phyloP scores from a whole-genome alignment of 768 basidiomycete species.

The Floccularia luteovirens region DNA sequence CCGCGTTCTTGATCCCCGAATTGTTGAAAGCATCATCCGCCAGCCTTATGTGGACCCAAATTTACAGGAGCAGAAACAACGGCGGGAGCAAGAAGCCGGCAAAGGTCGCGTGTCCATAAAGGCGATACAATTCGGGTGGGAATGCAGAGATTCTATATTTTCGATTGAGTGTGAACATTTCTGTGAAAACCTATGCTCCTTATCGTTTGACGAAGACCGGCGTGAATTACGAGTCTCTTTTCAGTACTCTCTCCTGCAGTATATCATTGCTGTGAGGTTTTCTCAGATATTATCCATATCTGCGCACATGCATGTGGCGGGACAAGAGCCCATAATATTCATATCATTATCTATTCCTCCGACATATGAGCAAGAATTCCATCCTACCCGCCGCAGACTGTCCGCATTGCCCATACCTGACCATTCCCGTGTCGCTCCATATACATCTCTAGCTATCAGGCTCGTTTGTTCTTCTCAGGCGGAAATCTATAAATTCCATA shows the following conservation, averaged over 20 bases:
- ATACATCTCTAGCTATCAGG: constrained; percentile 43
- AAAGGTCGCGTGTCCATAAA: constrained; percentile 19
- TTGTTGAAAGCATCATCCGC: constrained; percentile 27
- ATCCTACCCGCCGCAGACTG: constrained; percentile 23
- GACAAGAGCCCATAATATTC: constrained; percentile 27
- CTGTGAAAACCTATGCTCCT: constrained; percentile 13
- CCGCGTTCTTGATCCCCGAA: constrained; percentile 17
- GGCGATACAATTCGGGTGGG: constrained; percentile 52
- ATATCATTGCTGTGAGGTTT: constrained; percentile 34
- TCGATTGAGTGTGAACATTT: constrained; percentile 51
- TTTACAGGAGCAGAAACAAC: constrained; percentile 23
- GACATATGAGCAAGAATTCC: constrained; percentile 13
- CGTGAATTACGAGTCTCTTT: constrained; percentile 39
- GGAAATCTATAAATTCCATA: constrained; percentile 29
- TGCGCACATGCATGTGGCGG: constrained; percentile 20
- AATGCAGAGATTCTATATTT: constrained; percentile 47
- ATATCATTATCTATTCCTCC: constrained; percentile 36
- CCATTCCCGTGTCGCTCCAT: constrained; percentile 41
- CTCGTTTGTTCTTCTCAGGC: constrained; percentile 29
- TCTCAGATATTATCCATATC: constrained; percentile 27
- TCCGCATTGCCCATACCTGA: constrained; percentile 28
- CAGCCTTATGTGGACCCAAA: constrained; percentile 35
- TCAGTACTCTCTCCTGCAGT: constrained; percentile 9
- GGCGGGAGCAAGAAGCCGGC: constrained; percentile 20
- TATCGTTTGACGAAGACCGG: constrained; percentile 33